Evolutionary conservation across 2,329 filamentous ascomycete genomes (phyloP), one percentile per base, ranked within the genome.

Genomic region (Dothistroma pini): DNA sequence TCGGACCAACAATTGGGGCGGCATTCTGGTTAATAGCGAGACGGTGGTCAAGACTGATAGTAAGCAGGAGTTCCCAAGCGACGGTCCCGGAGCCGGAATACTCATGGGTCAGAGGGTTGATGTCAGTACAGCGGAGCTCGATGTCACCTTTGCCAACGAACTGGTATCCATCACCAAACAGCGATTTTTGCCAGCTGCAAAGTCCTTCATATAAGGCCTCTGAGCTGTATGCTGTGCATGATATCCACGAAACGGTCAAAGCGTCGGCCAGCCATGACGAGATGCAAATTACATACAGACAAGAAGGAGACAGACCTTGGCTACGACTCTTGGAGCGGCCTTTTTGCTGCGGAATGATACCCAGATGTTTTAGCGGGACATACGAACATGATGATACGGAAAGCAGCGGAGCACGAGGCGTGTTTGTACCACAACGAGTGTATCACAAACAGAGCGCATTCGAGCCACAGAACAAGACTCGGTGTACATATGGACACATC

Each of bases 121-220:
- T 16, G 67, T 71, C 19, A 58, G 63, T 35, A 69, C 67, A n/a
- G 74, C 74, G 16, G 72, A 71, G 58, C 78, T 79, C 61, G 74
- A 77, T 60, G 57, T 57, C 11, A 79, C 77, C 0, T 71, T 78
- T 67, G 77, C 75, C 7, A 78, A 80, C 56, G 66, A 71, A 61
- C 66, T 76, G 32, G 71, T 72, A 31, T 57, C 62, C 22, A 67
- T 72, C n/a, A 72, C 73, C 22, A 70, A 67, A 38, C 63, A 68
- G 52, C 67, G 66, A 25, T 74, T 69, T 58, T 56, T 67, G 29
- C 68, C 68, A 10, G 60, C 57, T 31, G 62, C 61, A 19, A 58
- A 55, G 38, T 51, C 51, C 29, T 51, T 41, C 16, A 59, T 59
- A 35, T 59, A 55, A 35, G 51, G 21, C 12, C 16, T 16, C 11